Evolutionary conservation across 73 alveolate genomes (phyloP).

Genomic region (Tetrahymena borealis): DNA sequence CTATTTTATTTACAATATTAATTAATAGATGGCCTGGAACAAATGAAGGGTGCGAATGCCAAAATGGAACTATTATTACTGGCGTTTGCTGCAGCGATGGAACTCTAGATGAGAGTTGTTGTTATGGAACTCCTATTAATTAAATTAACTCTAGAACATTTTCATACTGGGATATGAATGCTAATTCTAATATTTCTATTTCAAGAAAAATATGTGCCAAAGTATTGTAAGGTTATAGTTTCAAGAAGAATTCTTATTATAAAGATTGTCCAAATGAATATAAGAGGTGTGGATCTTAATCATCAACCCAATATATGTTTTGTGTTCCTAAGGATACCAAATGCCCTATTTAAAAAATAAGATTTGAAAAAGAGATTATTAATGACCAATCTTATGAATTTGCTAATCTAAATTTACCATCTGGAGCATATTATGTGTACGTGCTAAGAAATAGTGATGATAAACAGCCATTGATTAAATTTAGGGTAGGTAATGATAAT

Average conservation of each 20-base stretch:
- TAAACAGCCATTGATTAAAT: not conserved
- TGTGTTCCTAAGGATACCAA: not conserved
- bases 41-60: not conserved
- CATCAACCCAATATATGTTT: not conserved
- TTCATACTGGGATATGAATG: not conserved
- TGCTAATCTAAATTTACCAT: not conserved
- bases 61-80: not conserved
- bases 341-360: not conserved
- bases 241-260: not conserved
- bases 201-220: not conserved
- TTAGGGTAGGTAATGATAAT: not conserved
- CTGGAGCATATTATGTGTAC: not conserved
- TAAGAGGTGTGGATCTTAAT: not conserved
- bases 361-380: not conserved
- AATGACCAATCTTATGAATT: not conserved
- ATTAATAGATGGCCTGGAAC: too few species aligned
- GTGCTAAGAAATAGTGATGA: not conserved
- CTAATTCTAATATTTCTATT: not conserved
- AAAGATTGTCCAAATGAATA: not conserved
- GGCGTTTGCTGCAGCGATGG: not conserved
- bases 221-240: not conserved
- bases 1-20: too few species aligned
- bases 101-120: not conserved
- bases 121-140: not conserved
- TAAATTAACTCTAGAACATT: not conserved